These are phyloP conservation scores for Arthrobotrys conoides DNA, from an alignment of 2,329 filamentous ascomycete genomes.

Conservation along the genomic window DNA sequence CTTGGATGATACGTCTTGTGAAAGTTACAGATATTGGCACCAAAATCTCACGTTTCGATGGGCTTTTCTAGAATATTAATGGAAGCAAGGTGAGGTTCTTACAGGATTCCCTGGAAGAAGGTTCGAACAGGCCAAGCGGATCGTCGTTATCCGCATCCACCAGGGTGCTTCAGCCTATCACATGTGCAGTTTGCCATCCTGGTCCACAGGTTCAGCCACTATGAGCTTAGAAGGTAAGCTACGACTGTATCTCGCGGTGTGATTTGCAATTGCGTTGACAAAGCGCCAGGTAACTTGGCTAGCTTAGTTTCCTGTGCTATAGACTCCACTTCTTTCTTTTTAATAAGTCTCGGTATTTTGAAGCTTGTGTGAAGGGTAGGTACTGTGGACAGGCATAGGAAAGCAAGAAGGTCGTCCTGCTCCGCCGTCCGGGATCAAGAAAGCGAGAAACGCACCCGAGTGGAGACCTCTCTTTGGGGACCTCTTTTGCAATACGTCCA, in stretches of 20 bases:
- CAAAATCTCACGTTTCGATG: constrained; percentile 53
- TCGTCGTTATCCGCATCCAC: constrained; percentile 59
- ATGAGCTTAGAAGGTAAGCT: constrained; percentile 43
- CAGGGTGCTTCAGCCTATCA: constrained; percentile 50
- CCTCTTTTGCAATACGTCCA: constrained; percentile 12
- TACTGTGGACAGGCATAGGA: constrained; percentile 31
- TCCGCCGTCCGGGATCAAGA: constrained; percentile 54
- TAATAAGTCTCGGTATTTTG: constrained; percentile 36
- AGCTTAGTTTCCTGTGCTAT: constrained; percentile 20
- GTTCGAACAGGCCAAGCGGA: constrained; percentile 44
- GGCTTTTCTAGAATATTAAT: constrained; percentile 58
- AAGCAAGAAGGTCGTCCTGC: constrained; percentile 13
- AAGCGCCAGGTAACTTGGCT: constrained; percentile 37
- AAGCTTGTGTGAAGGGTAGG: constrained; percentile 41
- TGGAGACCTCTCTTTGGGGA: constrained; percentile 32
- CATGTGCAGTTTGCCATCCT: constrained; percentile 52
- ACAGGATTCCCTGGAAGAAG: constrained; percentile 49
- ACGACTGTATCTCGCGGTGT: constrained; percentile 28
- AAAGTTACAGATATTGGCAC: constrained; percentile 22
- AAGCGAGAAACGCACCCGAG: constrained; percentile 54
- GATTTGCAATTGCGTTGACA: constrained; percentile 61
- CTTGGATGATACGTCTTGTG: constrained; percentile 5
- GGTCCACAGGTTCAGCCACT: constrained; percentile 54
- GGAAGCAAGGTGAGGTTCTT: constrained; percentile 45
- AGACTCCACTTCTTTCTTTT: constrained; percentile 42